Evolutionary conservation across 345 rosid genomes (phyloP).

Genomic region (Ailanthus altissimus): DNA sequence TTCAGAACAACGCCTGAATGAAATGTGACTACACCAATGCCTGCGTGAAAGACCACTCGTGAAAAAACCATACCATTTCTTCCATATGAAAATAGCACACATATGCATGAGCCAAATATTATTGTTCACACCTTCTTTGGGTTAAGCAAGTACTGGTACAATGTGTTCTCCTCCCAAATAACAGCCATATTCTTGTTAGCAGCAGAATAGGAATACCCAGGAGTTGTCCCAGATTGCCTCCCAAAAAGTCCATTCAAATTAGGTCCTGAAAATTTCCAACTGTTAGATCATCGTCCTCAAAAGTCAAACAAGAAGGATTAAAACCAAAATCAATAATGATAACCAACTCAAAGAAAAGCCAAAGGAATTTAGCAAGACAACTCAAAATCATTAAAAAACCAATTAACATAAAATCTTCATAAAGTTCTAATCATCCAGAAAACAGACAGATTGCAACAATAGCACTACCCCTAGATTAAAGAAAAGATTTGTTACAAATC

Average conservation of each 20-base stretch:
- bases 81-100: neutral
- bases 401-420: neutral
- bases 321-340: too few species aligned
- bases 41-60: neutral
- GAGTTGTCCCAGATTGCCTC: constrained; percentile 77
- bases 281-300: neutral
- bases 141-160: constrained; percentile 79
- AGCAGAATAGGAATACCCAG: constrained; percentile 85
- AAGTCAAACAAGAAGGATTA: neutral
- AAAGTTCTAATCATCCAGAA: neutral
- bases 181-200: constrained; percentile 89
- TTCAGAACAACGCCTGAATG: neutral
- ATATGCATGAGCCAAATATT: neutral
- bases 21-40: neutral
- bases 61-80: neutral
- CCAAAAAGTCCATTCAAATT: constrained; percentile 86
- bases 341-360: neutral
- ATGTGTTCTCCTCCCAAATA: constrained; percentile 70
- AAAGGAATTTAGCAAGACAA: neutral
- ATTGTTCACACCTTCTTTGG: constrained; percentile 66
- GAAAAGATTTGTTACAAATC: neutral
- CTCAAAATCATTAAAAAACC: neutral
- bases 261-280: constrained; percentile 53
- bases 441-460: neutral
- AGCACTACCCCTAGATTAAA: neutral